These are phyloP conservation scores for Trichoderma afroharzianum DNA, from an alignment of 2,329 filamentous ascomycete genomes.

Conservation along the genomic window DNA sequence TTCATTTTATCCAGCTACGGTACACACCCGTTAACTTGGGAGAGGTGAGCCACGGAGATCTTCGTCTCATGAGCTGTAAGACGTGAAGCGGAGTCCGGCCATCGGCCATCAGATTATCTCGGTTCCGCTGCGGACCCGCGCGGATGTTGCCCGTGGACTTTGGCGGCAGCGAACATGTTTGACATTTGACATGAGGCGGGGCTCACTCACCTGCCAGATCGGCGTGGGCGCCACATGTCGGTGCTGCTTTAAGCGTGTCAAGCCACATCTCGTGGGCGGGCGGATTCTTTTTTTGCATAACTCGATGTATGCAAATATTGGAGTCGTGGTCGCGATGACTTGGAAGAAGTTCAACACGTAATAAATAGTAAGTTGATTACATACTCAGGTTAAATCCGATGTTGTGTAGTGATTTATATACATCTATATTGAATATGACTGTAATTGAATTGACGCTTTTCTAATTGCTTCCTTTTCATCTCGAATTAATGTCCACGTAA, in stretches of 20 bases:
- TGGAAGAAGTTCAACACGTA: background rate
- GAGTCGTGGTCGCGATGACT: background rate
- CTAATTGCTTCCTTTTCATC: background rate
- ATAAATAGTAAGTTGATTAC: background rate
- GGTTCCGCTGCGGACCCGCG: background rate
- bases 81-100: background rate
- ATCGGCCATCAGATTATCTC: background rate
- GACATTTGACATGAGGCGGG: background rate
- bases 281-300: background rate
- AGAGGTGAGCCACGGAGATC: background rate
- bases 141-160: background rate
- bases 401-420: background rate
- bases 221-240: background rate
- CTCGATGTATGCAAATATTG: background rate
- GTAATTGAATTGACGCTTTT: too few relatives aligned
- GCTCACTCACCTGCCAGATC: background rate
- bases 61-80: background rate
- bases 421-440: background rate
- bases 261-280: background rate
- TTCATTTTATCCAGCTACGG: background rate
- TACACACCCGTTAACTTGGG: background rate
- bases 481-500: background rate
- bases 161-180: background rate
- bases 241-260: constrained; percentile 1
- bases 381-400: background rate